Base-by-base conservation (phyloP, 2,329 filamentous ascomycete species). In the Calonectria pseudoturangicola region DNA sequence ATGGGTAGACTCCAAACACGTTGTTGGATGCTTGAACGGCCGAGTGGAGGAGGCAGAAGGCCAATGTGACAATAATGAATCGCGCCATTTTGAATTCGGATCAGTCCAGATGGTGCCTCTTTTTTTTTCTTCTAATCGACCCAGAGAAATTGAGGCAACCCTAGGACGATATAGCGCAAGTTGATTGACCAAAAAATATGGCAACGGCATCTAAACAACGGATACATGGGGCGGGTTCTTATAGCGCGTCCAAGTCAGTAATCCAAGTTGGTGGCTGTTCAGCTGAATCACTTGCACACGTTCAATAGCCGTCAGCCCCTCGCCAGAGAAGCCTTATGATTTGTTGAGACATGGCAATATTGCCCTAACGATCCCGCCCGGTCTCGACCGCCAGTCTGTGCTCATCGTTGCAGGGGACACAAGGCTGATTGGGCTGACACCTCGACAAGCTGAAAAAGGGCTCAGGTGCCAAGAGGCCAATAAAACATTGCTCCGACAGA, bases 1-100 rank as follows among this genome's bases (percentile, higher is more conserved):
- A 45, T 18, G n/a, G 3, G 41, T 68, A 68, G 65, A 39, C 51
- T 9, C 65, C 65, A 33, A 67, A 68, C 27, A 68, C 30, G 15
- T 7, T 3, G 51, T 68, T 60, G n/a, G 65, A 39, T 12, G 50
- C 65, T 45, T 18, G 39, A 12, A 36, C 36, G 39, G 65, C 50
- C 36, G 65, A 36, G 39, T 16, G 18, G 39, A 68, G 41, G 50
- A 68, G 65, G 36, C 25, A n/a, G 39, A 68, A 3, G 51, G 50
- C 65, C 30, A 68, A 18, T 7, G 51, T 39, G 65, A 60, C 39
- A 25, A 28, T 28, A 39, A 39, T 10, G 21, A 68, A 41, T 12
- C 41, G 65, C 15, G 65, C 3, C 65, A 60, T 68, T 68, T 51
- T 47, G 48, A 39, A 21, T 45, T 3, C 12, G 18, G 21, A 30